Conservation (phyloP, 2,329 filamentous ascomycete species). For the Ophiosphaerella korrae region DNA sequence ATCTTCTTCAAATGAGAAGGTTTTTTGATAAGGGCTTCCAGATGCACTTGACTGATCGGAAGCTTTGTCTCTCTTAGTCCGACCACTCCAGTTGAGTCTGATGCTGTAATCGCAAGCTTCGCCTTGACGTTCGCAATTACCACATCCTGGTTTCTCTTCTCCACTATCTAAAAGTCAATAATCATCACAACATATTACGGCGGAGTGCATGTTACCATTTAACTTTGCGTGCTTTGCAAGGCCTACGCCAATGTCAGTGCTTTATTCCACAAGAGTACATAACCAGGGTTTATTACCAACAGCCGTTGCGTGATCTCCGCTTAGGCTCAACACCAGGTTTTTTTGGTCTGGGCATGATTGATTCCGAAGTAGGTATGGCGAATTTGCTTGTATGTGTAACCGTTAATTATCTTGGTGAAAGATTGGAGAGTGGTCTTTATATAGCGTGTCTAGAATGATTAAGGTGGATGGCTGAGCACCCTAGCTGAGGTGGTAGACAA, state of each 20-base stretch:
- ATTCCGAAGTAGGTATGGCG: not conserved
- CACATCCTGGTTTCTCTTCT: conserved; percentile 74
- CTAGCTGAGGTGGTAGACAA: conserved; percentile 6
- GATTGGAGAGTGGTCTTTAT: conserved; percentile 5
- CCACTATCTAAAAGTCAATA: conserved; percentile 54
- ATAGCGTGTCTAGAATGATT: not conserved
- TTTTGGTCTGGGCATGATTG: conserved; percentile 68
- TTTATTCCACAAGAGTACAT: not conserved
- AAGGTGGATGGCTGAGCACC: conserved; percentile 6
- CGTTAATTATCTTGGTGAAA: not conserved
- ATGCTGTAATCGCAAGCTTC: conserved; percentile 82
- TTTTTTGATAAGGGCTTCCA: conserved; percentile 36
- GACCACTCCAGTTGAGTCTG: conserved; percentile 79
- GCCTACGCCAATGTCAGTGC: conserved; percentile 56
- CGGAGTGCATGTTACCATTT: conserved; percentile 63
- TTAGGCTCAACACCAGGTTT: conserved; percentile 69
- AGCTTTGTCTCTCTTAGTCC: conserved; percentile 64
- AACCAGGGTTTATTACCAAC: conserved; percentile 57
- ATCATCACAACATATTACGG: not conserved
- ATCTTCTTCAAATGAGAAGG: conserved; percentile 36
- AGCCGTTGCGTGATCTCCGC: conserved; percentile 69
- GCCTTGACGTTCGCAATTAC: conserved; percentile 73
- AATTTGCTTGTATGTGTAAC: not conserved
- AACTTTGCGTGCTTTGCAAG: conserved; percentile 78
- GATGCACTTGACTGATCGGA: conserved; percentile 33